Evolutionary conservation across 2,329 filamentous ascomycete species (phyloP).

Genomic region (Ophiostoma angusticollis): DNA sequence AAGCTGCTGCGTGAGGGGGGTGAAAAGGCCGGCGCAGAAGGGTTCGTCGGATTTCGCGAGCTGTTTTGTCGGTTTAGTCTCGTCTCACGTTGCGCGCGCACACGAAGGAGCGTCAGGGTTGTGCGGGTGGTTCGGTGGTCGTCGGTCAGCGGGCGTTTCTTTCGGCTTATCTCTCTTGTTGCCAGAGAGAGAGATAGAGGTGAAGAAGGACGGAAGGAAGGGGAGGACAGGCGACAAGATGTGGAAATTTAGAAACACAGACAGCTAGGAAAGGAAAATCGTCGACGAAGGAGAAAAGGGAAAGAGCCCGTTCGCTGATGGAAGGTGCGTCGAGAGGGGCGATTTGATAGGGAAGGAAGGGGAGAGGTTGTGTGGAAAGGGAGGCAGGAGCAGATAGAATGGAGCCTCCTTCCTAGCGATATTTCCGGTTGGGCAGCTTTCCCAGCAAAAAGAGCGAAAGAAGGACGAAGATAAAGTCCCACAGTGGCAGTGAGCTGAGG

Average conservation of each 20-base stretch:
- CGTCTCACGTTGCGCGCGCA: too few relatives aligned
- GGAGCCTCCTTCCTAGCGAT: conserved; percentile 12
- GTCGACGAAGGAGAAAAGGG: conserved; percentile 5
- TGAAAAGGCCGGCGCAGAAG: conserved; percentile 4
- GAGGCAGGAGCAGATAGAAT: conserved; percentile 12
- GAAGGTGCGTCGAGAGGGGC: conserved; percentile 13
- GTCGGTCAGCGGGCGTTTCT: conserved; percentile 5
- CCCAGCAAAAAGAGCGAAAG: conserved; percentile 4
- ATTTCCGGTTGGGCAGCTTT: conserved; percentile 14
- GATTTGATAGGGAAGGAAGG: conserved; percentile 12
- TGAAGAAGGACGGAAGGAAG: neutral
- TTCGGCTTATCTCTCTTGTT: conserved; percentile 2
- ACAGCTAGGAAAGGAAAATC: conserved; percentile 1
- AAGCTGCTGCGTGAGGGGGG: conserved; percentile 6
- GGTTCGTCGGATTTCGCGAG: too few relatives aligned
- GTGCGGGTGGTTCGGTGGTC: too few relatives aligned
- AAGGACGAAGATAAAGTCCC: neutral
- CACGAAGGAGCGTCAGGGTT: too few relatives aligned
- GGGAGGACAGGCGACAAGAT: neutral
- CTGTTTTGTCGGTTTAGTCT: too few relatives aligned
- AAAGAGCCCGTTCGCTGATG: conserved; percentile 4
- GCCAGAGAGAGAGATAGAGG: conserved; percentile 3
- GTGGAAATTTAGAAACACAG: conserved; percentile 1
- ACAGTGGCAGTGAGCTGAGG: neutral
- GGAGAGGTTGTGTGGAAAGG: conserved; percentile 8